These are phyloP conservation scores for Diplodia seriata DNA, from an alignment of 2,329 filamentous ascomycete genomes.

Conservation along the genomic window DNA sequence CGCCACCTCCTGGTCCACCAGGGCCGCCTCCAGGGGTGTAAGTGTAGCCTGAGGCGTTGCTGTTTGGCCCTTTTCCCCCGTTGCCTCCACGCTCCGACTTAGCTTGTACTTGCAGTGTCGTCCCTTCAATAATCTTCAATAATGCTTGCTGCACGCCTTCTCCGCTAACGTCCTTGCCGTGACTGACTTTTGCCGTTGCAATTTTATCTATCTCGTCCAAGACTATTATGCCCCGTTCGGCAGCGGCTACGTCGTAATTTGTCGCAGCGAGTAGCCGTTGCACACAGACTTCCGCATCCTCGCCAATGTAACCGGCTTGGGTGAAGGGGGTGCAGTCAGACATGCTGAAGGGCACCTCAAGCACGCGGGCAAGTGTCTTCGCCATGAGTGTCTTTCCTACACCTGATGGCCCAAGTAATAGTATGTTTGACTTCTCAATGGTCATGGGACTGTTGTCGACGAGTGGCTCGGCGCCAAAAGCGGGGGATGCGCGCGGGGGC, in stretches of 20 bases:
- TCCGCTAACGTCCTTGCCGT: slow-evolving; percentile 92
- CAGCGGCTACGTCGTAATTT: slow-evolving; percentile 83
- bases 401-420: slow-evolving; percentile 89
- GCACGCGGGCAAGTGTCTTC: slow-evolving; percentile 86
- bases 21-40: slow-evolving; percentile 36
- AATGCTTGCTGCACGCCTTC: slow-evolving; percentile 97
- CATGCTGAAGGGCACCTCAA: slow-evolving; percentile 96
- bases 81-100: slow-evolving; percentile 73
- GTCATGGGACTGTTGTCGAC: slow-evolving; percentile 68
- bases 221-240: slow-evolving; percentile 92
- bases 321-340: slow-evolving; percentile 96
- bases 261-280: slow-evolving; percentile 88
- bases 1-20: slow-evolving; percentile 34
- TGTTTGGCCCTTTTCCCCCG: slow-evolving; percentile 33
- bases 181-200: slow-evolving; percentile 82
- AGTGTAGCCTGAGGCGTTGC: slow-evolving; percentile 35
- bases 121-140: slow-evolving; percentile 94
- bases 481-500: slow-evolving; percentile 37
- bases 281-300: slow-evolving; percentile 96
- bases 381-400: slow-evolving; percentile 97
- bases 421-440: slow-evolving; percentile 93
- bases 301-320: slow-evolving; percentile 95
- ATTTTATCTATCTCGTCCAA: slow-evolving; percentile 98
- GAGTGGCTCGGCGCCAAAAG: slow-evolving; percentile 51
- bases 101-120: slow-evolving; percentile 88